A percentile compares a stretch with the other conserved stretches of the same genome.
phyloP scores from a whole-genome alignment of 2,329 filamentous ascomycete species.

The Drechslerella dactyloides region DNA sequence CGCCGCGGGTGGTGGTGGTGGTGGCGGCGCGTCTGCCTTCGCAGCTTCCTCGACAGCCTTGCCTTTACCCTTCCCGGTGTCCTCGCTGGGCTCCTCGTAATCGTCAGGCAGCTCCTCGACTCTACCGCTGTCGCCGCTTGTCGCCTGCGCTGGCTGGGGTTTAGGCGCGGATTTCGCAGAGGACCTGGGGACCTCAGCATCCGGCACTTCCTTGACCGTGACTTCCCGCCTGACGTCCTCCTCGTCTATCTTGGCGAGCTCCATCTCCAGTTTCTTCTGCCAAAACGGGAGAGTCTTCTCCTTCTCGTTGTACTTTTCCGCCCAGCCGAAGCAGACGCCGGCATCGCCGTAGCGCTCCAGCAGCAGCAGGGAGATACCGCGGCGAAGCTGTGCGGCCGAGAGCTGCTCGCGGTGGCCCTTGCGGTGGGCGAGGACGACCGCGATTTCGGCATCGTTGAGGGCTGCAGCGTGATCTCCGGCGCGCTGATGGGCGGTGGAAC shows the following conservation, averaged over 20 bases:
- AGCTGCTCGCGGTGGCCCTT: slow-evolving; percentile 70
- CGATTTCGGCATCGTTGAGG: slow-evolving; percentile 63
- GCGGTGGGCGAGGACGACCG: slow-evolving; percentile 61
- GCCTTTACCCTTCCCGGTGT: slow-evolving; percentile 29
- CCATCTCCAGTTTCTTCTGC: slow-evolving; percentile 53
- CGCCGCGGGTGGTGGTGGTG: slow-evolving; percentile 9
- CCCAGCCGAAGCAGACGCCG: slow-evolving; percentile 63
- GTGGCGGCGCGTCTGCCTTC: slow-evolving; percentile 47
- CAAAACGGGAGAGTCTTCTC: slow-evolving; percentile 59
- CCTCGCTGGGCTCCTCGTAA: slow-evolving; percentile 40
- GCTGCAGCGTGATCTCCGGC: slow-evolving; percentile 59
- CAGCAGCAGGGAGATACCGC: slow-evolving; percentile 67
- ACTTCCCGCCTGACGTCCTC: slow-evolving; percentile 54
- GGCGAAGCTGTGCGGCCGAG: slow-evolving; percentile 67
- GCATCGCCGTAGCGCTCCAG: slow-evolving; percentile 68
- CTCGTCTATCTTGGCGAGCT: slow-evolving; percentile 52
- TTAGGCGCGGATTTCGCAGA: slow-evolving; percentile 55
- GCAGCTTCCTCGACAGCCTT: not conserved
- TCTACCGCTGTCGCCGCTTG: slow-evolving; percentile 37
- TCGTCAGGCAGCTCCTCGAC: slow-evolving; percentile 36
- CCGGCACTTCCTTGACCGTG: slow-evolving; percentile 53
- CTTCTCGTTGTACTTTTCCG: slow-evolving; percentile 63
- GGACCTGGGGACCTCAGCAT: slow-evolving; percentile 57
- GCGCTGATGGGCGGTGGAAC: slow-evolving; percentile 69
- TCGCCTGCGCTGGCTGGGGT: slow-evolving; percentile 7